phyloP scores from a whole-genome alignment of 768 basidiomycete genomes.

The Psilocybe cubensis region DNA sequence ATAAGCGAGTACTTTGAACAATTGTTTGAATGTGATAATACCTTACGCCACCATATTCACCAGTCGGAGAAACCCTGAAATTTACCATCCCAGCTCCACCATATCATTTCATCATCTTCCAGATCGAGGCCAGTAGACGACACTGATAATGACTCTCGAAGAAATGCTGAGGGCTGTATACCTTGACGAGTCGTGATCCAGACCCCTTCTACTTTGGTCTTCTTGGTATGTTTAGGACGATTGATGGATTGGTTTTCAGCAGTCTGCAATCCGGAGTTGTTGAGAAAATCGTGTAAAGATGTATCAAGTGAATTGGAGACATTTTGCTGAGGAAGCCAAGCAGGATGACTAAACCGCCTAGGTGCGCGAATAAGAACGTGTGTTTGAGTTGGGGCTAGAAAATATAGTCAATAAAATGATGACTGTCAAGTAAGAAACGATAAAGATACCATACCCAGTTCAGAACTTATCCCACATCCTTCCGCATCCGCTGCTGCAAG shows the following conservation, averaged over 20 bases:
- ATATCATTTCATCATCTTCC: constrained; percentile 56
- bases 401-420: background rate
- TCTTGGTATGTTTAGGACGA: constrained; percentile 20
- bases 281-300: constrained; percentile 42
- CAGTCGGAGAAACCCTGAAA: constrained; percentile 55
- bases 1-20: background rate
- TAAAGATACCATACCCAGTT: constrained; percentile 37
- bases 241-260: background rate
- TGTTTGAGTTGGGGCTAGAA: constrained; percentile 47
- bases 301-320: constrained; percentile 40
- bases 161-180: constrained; percentile 10
- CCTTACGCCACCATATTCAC: constrained; percentile 27
- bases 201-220: constrained; percentile 45
- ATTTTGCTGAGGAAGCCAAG: constrained; percentile 52
- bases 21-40: too few species aligned
- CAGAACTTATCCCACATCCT: constrained; percentile 38
- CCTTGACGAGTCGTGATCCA: constrained; percentile 44
- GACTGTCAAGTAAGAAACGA: constrained; percentile 7
- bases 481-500: constrained; percentile 37
- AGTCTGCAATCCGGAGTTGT: constrained; percentile 32
- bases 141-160: background rate
- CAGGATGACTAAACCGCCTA: constrained; percentile 47
- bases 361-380: constrained; percentile 50
- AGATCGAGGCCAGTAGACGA: background rate
- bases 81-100: constrained; percentile 67